Percentiles rank a stretch among this genome's conserved stretches.
Evolutionary conservation across 163 green algal genomes (phyloP).

Genomic region (Chlorella variabilis): DNA sequence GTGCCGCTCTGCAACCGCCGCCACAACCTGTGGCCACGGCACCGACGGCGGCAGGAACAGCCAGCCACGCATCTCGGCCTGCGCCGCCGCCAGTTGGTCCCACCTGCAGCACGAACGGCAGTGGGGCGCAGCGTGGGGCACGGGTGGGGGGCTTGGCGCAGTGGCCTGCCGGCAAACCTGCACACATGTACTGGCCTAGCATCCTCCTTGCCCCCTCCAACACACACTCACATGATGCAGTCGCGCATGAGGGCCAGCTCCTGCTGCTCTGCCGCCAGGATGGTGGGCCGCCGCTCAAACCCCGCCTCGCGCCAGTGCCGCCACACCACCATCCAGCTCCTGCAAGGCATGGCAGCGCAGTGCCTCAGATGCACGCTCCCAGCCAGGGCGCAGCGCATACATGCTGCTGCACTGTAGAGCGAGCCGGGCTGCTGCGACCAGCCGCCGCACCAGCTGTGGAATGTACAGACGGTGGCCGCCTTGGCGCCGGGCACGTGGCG

Average conservation of each 20-base stretch:
- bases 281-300: neutral
- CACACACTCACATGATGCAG: conserved; percentile 12
- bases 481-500: neutral
- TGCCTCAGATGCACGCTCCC: too few species aligned
- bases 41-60: neutral
- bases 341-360: too few species aligned
- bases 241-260: neutral
- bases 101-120: too few species aligned
- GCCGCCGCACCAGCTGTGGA: too few species aligned
- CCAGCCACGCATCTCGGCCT: neutral
- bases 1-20: conserved; percentile 3
- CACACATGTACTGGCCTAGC: too few species aligned
- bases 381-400: too few species aligned
- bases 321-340: neutral
- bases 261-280: conserved; percentile 15
- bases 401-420: too few species aligned
- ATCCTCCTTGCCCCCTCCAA: too few species aligned
- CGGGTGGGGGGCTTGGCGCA: neutral
- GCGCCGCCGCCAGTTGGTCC: neutral
- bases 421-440: too few species aligned
- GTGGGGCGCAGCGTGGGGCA: too few species aligned
- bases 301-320: conserved; percentile 11
- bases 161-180: too few species aligned
- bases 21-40: neutral
- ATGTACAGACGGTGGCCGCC: neutral